Evolutionary conservation across 768 basidiomycete genomes (phyloP).

Genomic region (Xerocomus potaroensis): DNA sequence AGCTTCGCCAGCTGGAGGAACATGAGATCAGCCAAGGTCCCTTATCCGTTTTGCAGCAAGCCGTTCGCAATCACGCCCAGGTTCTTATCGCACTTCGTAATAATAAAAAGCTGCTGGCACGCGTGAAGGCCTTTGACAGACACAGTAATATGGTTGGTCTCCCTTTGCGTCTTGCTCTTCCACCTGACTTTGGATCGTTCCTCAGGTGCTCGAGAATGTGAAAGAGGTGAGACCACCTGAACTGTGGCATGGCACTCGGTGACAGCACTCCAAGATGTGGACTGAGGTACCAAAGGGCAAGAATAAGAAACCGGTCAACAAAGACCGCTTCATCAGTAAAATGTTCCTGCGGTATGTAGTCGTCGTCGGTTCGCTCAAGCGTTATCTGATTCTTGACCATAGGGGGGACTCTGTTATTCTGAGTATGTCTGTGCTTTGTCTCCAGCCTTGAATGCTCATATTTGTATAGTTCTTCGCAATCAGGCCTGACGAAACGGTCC

Average conservation of each 20-base stretch:
- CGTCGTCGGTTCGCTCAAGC: constrained; percentile 1
- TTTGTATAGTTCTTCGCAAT: constrained; percentile 65
- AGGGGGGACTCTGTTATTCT: constrained; percentile 98
- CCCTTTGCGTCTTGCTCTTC: not conserved
- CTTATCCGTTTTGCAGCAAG: constrained; percentile 92
- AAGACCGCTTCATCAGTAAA: constrained; percentile 99
- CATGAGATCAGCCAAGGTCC: constrained; percentile 99
- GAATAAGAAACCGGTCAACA: constrained; percentile 98
- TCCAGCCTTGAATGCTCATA: constrained; percentile 31
- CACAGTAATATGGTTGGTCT: constrained; percentile 93
- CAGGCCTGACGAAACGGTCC: constrained; percentile 43
- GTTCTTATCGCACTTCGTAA: constrained; percentile 95
- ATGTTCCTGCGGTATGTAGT: constrained; percentile 85
- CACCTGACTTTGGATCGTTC: constrained; percentile 8
- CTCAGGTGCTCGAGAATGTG: constrained; percentile 93
- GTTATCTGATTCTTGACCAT: constrained; percentile 11
- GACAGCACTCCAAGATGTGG: constrained; percentile 77
- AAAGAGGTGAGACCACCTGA: constrained; percentile 67
- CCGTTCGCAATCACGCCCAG: constrained; percentile 96
- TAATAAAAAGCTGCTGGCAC: constrained; percentile 94
- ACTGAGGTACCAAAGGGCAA: constrained; percentile 97
- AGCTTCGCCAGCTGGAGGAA: constrained; percentile 93
- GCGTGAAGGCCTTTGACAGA: constrained; percentile 97
- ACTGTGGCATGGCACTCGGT: constrained; percentile 2
- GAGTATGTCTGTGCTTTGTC: constrained; percentile 50